Base-by-base conservation (phyloP, 2,329 filamentous ascomycete genomes). In the Cordyceps fumosorosea region DNA sequence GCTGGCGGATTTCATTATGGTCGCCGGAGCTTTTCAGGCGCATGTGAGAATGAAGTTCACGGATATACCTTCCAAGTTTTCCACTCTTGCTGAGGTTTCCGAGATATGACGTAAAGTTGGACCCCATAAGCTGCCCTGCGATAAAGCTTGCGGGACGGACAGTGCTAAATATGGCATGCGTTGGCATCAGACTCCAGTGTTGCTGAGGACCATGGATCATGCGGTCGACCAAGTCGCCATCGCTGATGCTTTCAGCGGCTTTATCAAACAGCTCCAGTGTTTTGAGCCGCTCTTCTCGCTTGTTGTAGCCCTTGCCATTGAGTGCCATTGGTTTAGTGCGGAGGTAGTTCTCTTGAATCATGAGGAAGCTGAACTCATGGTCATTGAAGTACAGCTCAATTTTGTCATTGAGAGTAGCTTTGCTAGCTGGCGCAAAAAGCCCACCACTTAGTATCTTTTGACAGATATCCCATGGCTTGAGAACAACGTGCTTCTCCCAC, bases 141-240 rank as follows among this genome's bases (percentile, higher is more conserved):
- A 95, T 81, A 71, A 89, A 96, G 73, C 91, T 96, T 8, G 95
- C 89, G 5, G 95, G 95, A 29, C 90, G 83, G 26, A 99, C 93
- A 60, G 96, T 96, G 71, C 93, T 96, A 78, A 98, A 97, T 45
- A 97, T 83, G 29, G 93, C 95, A 75, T 99, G 95, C 1, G 91
- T 89, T 16, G 95, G 95, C 95, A 99, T 99, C 65, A 99, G 78
- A 71, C 90, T 95, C 95, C 95, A 99, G 65, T 99, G 95, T 72
- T 99, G 95, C 72, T 99, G 95, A 51, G 91, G 91, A 29, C 95
- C 95, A 74, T 99, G 95, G 64, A 99, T 99, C 93, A 99, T 97
- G 58, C 91, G 85, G 74, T 99, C 95, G 2, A 98, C 91, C 42
- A 99, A 79, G 73, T 99, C 95, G 64, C 95, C 95, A 70, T 99